phyloP scores from a whole-genome alignment of 2,329 filamentous ascomycete genomes.

The Xylaria sp. region DNA sequence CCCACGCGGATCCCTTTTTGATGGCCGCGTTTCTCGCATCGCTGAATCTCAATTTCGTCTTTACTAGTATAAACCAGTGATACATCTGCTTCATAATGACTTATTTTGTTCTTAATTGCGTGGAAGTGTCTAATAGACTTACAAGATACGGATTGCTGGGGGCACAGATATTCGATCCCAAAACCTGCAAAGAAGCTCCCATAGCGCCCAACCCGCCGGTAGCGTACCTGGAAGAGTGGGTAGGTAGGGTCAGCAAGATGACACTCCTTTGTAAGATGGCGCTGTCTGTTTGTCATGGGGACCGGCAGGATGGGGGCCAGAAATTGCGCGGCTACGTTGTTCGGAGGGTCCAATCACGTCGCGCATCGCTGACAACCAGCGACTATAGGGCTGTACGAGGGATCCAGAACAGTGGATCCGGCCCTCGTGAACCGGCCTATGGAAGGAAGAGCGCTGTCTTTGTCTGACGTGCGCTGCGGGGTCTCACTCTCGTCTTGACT shows the following conservation, averaged over 20 bases:
- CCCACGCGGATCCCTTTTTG: constrained; percentile 5
- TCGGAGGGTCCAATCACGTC: constrained; percentile 31
- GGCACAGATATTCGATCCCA: neutral
- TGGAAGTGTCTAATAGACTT: too few relatives aligned
- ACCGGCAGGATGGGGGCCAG: constrained; percentile 1
- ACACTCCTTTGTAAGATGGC: neutral
- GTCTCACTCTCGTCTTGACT: constrained; percentile 18
- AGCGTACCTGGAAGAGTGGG: neutral
- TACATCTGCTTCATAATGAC: too few relatives aligned
- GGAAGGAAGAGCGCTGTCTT: constrained; percentile 21
- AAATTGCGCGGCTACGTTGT: constrained; percentile 30
- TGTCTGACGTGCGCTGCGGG: constrained; percentile 36
- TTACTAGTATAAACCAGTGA: too few relatives aligned
- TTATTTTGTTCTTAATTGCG: neutral
- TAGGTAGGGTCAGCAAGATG: neutral
- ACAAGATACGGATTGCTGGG: neutral
- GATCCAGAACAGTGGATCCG: constrained; percentile 38
- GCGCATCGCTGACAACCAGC: constrained; percentile 23
- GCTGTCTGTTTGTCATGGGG: constrained; percentile 7
- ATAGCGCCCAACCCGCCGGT: neutral
- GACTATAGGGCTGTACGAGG: constrained; percentile 38
- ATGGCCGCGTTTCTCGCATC: constrained; percentile 31
- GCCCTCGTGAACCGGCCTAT: constrained; percentile 41
- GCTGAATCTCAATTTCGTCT: constrained; percentile 16
- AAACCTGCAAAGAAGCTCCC: neutral